These are phyloP conservation scores for Corylus americana DNA, from an alignment of 306 rosid genomes.

Conservation along the genomic window DNA sequence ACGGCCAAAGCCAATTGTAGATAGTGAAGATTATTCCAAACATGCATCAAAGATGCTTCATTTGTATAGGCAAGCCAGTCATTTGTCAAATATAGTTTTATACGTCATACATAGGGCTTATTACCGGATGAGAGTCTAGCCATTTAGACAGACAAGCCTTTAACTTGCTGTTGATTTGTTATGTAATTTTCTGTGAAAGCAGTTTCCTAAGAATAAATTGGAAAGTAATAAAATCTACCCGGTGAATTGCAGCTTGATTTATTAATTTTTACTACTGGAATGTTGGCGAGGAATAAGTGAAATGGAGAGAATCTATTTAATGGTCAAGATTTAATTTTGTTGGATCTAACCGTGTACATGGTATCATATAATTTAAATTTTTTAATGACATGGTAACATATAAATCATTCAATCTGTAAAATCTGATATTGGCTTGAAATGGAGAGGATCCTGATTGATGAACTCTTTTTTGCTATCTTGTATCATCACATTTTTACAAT, in stretches of 20 bases:
- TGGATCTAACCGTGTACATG: no score
- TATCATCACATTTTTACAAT: neutral
- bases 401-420: no score
- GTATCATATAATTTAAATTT: no score
- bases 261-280: neutral
- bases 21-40: constrained; percentile 40
- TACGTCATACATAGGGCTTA: constrained; percentile 36
- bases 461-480: neutral
- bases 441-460: neutral
- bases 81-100: constrained; percentile 31
- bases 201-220: constrained; percentile 32
- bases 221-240: constrained; percentile 19
- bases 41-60: constrained; percentile 7
- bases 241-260: neutral
- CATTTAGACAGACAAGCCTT: constrained; percentile 8
- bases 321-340: no score
- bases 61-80: constrained; percentile 42
- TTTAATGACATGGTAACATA: no score
- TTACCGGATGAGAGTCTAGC: constrained; percentile 14
- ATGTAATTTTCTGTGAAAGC: constrained; percentile 22
- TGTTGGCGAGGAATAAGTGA: no score
- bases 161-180: constrained; percentile 13
- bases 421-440: no score
- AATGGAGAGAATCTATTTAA: no score
- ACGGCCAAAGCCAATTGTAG: constrained; percentile 36